Evolutionary conservation across 768 basidiomycete genomes (phyloP), one percentile per base, ranked within the genome.

Genomic region (Pleurotus eryngii): DNA sequence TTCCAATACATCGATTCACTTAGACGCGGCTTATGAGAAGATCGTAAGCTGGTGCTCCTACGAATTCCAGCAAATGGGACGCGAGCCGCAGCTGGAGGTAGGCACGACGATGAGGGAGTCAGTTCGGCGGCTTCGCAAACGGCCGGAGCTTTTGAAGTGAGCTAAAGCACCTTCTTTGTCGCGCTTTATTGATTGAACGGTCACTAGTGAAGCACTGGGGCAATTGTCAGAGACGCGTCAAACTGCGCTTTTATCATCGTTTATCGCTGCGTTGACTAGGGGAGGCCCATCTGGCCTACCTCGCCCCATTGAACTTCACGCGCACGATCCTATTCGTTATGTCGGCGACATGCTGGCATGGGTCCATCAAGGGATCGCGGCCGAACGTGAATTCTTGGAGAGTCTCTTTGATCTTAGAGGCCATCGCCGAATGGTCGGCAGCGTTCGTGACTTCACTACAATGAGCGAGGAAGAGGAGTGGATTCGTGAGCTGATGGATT

Each of bases 311-410:
- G 97, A 98, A 68, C 78, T 99, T 3, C 97, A 99, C 66, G 97
- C 97, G 0, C 97, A 99, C 64, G 97, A 99, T 68, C 96, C 97
- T 0, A 81, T 94, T 62, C 86, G 96, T 30, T 99, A 99, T 67
- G 86, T 96, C 12, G 97, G 97, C 12, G 96, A 98, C 71, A 98
- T 98, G 92, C 84, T 98, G 6, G 96, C 95, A 0, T 98, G 96
- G 96, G 87, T 98, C 0, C 96, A 99, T 71, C 96, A 98, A 60
- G 83, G 89, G 0, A 93, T 97, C 59, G 97, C 97, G 0, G 90
- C 90, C 1, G 97, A 99, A 66, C 87, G 87, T 45, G 97, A 98
- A 72, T 95, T 95, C 64, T 79, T 99, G 18, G 95, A 98, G 65
- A 79, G 84, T 35, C 70, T 98, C 22, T 98, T 98, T 60, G 89